These are phyloP conservation scores for Fusarium clavum DNA, from an alignment of 2,329 filamentous ascomycete species.

Conservation along the genomic window DNA sequence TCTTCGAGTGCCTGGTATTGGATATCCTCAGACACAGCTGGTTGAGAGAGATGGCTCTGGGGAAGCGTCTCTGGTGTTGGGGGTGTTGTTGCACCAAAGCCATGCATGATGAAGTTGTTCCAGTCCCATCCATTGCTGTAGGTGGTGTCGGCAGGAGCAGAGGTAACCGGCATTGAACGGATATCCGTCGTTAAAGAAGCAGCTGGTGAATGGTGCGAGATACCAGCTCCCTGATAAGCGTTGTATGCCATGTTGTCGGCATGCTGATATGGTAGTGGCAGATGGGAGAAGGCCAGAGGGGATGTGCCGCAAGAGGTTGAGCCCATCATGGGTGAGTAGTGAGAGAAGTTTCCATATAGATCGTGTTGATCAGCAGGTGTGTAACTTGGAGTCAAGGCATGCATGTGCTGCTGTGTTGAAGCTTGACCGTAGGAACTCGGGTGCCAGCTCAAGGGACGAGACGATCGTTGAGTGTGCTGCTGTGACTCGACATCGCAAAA, in stretches of 20 bases:
- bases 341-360: constrained; percentile 55
- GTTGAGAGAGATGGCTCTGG: constrained; percentile 61
- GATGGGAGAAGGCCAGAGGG: constrained; percentile 66
- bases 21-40: constrained; percentile 63
- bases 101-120: constrained; percentile 60
- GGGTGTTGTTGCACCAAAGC: constrained; percentile 63
- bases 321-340: constrained; percentile 64
- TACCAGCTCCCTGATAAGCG: constrained; percentile 54
- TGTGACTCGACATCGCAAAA: constrained; percentile 42
- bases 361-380: constrained; percentile 57
- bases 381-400: constrained; percentile 54
- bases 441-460: constrained; percentile 81
- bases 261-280: constrained; percentile 60
- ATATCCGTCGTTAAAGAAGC: constrained; percentile 44
- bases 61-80: constrained; percentile 71
- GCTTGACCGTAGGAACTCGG: constrained; percentile 66
- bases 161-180: constrained; percentile 47
- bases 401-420: constrained; percentile 54
- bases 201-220: constrained; percentile 48
- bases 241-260: constrained; percentile 56
- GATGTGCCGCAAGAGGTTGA: constrained; percentile 70
- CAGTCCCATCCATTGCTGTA: constrained; percentile 52
- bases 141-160: constrained; percentile 36
- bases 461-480: constrained; percentile 49
- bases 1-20: constrained; percentile 64